Evolutionary conservation across 2,329 filamentous ascomycete species (phyloP), one percentile per base, ranked within the genome.

Genomic region (Cercospora sesami): DNA sequence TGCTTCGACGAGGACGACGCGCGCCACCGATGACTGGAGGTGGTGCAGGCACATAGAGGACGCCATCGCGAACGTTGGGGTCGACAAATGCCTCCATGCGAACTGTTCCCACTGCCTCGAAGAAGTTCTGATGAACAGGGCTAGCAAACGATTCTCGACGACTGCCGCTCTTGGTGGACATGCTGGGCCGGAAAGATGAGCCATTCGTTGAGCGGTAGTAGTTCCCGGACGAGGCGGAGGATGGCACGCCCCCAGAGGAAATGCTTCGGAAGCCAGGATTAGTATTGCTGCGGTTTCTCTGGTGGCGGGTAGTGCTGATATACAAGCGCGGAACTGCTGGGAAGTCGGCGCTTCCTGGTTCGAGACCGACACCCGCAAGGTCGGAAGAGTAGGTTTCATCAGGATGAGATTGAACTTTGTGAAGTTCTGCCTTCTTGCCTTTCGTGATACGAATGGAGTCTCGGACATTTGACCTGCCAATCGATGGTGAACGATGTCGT

Each of bases 51-150:
- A 78, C 73, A 61, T 77, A 76, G 9, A 77, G 67, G 14, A 77
- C 74, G 21, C 76, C 75, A 63, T 78, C 72, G 39, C 73, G 66
- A 16, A 77, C 69, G 59, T 73, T 73, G 1, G 82, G 81, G 71
- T 89, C 86, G 73, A 99, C 96, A 78, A 98, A 99, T 0, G 95
- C 95, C 79, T 98, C 94, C 94, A 99, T 98, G 30, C 95, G 89
- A 58, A 98, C 89, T 1, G 94, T 98, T 1, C 94, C 93, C 67
- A 96, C 90, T 1, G 91, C 91, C 74, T 96, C 93, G 76, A 95
- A 95, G 81, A 95, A 94, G 78, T 87, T 86, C 75, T 78, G 21
- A 69, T 73, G 48, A 58, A 74, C 16, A 68, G 75, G 71, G 64
- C 74, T 76, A 59, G 69, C 70, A 39, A 74, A 67, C 2, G 75